Evolutionary conservation across 2,329 filamentous ascomycete species (phyloP).

Genomic region (Coniochaeta prunicola): DNA sequence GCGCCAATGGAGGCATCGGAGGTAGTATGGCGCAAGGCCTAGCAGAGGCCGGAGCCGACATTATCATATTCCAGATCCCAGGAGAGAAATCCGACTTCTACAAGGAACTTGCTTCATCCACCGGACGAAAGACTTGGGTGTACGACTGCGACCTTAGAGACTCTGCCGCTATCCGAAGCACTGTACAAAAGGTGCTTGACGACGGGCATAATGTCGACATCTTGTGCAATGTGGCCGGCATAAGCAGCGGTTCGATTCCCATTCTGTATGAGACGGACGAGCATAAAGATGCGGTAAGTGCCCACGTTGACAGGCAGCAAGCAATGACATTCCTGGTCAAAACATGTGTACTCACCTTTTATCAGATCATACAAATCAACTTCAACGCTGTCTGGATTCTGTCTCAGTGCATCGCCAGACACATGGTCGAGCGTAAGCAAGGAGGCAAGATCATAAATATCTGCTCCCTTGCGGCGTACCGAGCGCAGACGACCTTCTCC

Average conservation of each 20-base stretch:
- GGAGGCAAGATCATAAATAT: conserved; percentile 14
- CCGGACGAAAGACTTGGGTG: not conserved
- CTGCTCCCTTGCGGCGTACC: conserved; percentile 9
- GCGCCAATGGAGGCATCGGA: conserved; percentile 1
- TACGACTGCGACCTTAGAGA: conserved; percentile 8
- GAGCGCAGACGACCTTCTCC: conserved; percentile 10
- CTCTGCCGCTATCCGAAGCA: not conserved
- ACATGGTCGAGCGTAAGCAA: conserved; percentile 8
- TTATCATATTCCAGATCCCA: conserved; percentile 9
- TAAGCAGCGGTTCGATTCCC: conserved; percentile 9
- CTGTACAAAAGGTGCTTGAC: conserved; percentile 4
- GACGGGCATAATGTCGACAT: conserved; percentile 10
- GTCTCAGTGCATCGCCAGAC: conserved; percentile 7
- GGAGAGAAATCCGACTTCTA: conserved; percentile 8
- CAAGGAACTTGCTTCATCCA: conserved; percentile 3
- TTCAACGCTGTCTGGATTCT: conserved; percentile 9
- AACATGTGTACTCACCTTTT: not conserved
- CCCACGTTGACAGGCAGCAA: not conserved
- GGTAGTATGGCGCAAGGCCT: not conserved
- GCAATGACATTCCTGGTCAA: not conserved
- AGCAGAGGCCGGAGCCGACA: conserved; percentile 4
- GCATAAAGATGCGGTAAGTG: conserved; percentile 7
- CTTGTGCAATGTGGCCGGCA: conserved; percentile 12
- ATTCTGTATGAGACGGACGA: conserved; percentile 10
- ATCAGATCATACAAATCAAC: conserved; percentile 7